Percentiles rank a stretch among this genome's conserved stretches.
Evolutionary conservation across 139 green algal species (phyloP).

Genomic region (Trebouxia sp.): DNA sequence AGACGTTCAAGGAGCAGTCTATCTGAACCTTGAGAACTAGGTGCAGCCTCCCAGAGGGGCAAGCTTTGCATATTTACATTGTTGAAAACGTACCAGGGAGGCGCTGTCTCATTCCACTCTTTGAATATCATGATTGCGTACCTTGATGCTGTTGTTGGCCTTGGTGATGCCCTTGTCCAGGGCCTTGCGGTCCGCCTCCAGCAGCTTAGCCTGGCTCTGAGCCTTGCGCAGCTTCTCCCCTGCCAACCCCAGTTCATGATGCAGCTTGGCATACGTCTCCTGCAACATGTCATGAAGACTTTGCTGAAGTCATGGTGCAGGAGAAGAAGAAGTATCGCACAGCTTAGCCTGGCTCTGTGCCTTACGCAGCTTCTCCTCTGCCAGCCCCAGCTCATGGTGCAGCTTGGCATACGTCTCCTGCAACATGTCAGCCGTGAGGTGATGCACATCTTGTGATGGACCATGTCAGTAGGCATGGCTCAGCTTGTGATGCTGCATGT

Average conservation of each 20-base stretch:
- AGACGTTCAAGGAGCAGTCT: too few relatives aligned
- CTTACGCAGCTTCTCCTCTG: slow-evolving; percentile 20
- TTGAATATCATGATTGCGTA: neutral
- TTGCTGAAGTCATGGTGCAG: too few relatives aligned
- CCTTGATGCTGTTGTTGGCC: slow-evolving; percentile 41
- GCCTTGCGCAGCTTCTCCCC: slow-evolving; percentile 10
- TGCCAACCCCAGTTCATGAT: slow-evolving; percentile 3
- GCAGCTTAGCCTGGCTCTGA: slow-evolving; percentile 28
- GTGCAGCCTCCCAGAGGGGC: too few relatives aligned
- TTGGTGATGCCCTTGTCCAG: slow-evolving; percentile 48
- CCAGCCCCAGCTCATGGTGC: slow-evolving; percentile 6
- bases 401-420: slow-evolving; percentile 27
- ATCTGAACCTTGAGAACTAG: too few relatives aligned
- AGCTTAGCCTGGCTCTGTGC: slow-evolving; percentile 28
- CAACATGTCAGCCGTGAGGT: too few relatives aligned
- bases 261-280: slow-evolving; percentile 23
- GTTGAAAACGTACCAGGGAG: too few relatives aligned
- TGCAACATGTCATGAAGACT: slow-evolving; percentile 16
- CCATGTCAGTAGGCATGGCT: too few relatives aligned
- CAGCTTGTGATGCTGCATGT: too few relatives aligned
- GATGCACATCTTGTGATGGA: too few relatives aligned
- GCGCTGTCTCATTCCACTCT: too few relatives aligned
- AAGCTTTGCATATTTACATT: too few relatives aligned
- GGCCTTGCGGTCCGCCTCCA: slow-evolving; percentile 35
- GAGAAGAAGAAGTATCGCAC: too few relatives aligned